phyloP scores from a whole-genome alignment of 2,329 filamentous ascomycete species.

The Zymoseptoria passerinii region DNA sequence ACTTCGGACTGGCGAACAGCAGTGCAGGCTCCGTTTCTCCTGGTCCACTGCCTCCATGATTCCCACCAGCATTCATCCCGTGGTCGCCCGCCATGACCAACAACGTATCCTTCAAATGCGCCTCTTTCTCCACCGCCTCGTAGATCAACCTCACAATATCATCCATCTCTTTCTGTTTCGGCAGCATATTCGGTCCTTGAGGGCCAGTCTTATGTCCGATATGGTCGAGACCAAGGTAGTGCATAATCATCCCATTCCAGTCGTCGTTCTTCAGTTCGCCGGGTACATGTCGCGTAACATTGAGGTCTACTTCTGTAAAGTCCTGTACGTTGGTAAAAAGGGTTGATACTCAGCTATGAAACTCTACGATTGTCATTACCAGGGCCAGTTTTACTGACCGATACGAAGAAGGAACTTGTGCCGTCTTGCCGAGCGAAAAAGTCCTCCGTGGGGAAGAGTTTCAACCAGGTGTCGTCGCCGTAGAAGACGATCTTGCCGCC shows the following conservation, averaged over 20 bases:
- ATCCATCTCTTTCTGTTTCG: constrained; percentile 94
- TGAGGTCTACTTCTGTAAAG: constrained; percentile 95
- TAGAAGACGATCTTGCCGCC: constrained; percentile 82
- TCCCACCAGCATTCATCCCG: constrained; percentile 98
- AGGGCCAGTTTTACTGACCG: constrained; percentile 53
- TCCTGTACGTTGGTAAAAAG: constrained; percentile 51
- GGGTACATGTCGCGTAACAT: constrained; percentile 85
- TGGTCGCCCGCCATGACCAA: constrained; percentile 88
- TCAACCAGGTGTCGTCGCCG: constrained; percentile 96
- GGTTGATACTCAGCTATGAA: constrained; percentile 29
- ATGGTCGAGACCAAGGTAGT: constrained; percentile 92
- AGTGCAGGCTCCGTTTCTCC: constrained; percentile 92
- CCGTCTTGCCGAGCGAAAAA: constrained; percentile 84
- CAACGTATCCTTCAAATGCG: constrained; percentile 68
- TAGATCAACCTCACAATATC: constrained; percentile 69
- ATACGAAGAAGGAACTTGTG: constrained; percentile 96
- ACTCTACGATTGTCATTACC: constrained; percentile 19
- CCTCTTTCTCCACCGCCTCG: constrained; percentile 59
- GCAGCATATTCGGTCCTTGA: constrained; percentile 73
- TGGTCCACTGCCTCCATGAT: constrained; percentile 87
- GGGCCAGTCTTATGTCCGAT: constrained; percentile 96
- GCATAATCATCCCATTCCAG: constrained; percentile 89
- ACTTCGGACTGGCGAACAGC: constrained; percentile 51
- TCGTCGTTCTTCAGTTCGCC: constrained; percentile 67
- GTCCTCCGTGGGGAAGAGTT: constrained; percentile 64